phyloP scores from a whole-genome alignment of 1,284 basidiomycete species.

The Vanrija humicola region DNA sequence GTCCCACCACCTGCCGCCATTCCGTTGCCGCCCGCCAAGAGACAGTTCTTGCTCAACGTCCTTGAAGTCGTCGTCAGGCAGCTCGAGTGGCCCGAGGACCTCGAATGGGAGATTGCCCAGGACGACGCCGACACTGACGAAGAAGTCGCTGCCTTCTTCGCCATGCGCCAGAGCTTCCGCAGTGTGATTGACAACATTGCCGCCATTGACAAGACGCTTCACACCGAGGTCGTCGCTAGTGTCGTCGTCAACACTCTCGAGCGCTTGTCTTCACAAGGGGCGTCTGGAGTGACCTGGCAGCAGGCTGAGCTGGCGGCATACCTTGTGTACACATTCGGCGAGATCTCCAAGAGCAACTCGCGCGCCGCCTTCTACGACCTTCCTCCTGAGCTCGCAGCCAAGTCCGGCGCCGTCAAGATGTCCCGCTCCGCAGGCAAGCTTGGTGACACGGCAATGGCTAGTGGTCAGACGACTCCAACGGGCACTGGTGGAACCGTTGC shows the following conservation, averaged over 20 bases:
- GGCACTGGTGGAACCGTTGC: conserved; percentile 5
- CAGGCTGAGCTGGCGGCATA: conserved; percentile 90
- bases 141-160: conserved; percentile 76
- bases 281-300: conserved; percentile 70
- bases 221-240: conserved; percentile 48
- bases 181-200: conserved; percentile 94
- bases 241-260: conserved; percentile 44
- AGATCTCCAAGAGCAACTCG: conserved; percentile 60
- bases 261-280: conserved; percentile 34
- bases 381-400: conserved; percentile 44
- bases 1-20: conserved; percentile 22
- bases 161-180: conserved; percentile 59
- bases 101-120: conserved; percentile 80
- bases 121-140: conserved; percentile 84
- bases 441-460: conserved; percentile 30
- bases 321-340: conserved; percentile 89
- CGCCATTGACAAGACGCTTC: conserved; percentile 59
- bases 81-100: conserved; percentile 55
- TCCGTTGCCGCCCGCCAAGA: conserved; percentile 61
- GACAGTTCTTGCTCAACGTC: conserved; percentile 73
- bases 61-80: conserved; percentile 79
- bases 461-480: conserved; percentile 37
- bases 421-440: conserved; percentile 25
- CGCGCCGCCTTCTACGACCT: conserved; percentile 49
- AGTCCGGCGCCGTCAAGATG: conserved; percentile 23